Base-by-base conservation (phyloP, 352 stramenopile species). In the Phytophthora citrophthora region DNA sequence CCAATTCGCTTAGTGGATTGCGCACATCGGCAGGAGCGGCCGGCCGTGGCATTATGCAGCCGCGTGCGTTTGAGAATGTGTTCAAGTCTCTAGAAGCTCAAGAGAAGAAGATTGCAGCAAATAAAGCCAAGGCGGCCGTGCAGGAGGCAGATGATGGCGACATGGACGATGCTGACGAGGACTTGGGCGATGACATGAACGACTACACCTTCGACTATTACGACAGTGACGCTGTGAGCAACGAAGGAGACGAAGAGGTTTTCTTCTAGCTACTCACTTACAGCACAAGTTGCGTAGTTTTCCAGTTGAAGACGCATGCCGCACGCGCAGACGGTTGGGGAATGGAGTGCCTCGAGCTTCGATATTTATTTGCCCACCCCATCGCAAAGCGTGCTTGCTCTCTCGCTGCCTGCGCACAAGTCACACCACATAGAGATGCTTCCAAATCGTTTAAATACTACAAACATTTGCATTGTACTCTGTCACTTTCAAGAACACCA, bases 171-270 rank as follows among this genome's bases (percentile, higher is more conserved):
- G 72, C 67, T 24, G 82, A 91, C 3, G 82, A 91, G 41, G 82
- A 89, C 50, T 62, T 89, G 63, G 81, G 82, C 36, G 82, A 91
- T 40, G 82, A 91, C 58, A 89, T 84, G 70, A 91, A 91, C 74
- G 82, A 91, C 71, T 91, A 91, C 72, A 91, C 82, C 39, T 89
- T 88, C 53, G 82, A 91, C 54, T 91, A 91, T 64, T 91, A 88
- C 76, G 82, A 91, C 46, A 91, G 82, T 56, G 82, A 91, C 61
- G 76, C 66, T 16, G 82, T 72, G 24, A 91, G 82, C 70, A 74
- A 91, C 44, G 79, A 85, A 32, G 82, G 79, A 26, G 82, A 88
- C 45, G 82, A 91, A 75, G 82, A 91, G 55, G 82, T 91, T 9
- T 91, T 91, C 64, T 91, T 88, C 43, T 91, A 88, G 53, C 54